Conservation (phyloP, 129 eudicot genomes). For the Heracleum sosnowskyi region DNA sequence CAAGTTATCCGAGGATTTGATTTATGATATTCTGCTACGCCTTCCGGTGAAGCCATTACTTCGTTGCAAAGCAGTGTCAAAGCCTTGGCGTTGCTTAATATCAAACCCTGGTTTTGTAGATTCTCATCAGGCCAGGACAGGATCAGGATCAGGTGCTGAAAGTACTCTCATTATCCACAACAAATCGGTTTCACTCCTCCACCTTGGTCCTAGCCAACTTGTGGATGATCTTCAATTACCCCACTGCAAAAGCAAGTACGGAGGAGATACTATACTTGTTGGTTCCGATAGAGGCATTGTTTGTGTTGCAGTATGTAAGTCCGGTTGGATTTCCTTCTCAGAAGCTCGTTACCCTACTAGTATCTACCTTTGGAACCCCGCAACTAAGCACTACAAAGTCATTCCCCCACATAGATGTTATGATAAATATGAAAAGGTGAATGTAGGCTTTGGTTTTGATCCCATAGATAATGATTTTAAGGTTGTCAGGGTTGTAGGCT, state of each 20-base stretch:
- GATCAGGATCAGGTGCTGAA: not conserved
- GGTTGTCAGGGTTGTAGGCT: not conserved
- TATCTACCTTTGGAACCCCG: not conserved
- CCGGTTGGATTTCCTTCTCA: no score
- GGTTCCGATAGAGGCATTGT: not conserved
- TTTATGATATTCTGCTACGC: not conserved
- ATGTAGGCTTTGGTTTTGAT: not conserved
- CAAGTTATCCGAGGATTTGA: not conserved
- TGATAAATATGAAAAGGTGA: rapidly evolving
- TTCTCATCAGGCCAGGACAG: not conserved
- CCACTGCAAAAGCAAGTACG: not conserved
- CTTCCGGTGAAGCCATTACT: not conserved
- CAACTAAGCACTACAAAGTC: not conserved
- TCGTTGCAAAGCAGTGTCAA: not conserved
- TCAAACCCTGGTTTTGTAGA: not conserved
- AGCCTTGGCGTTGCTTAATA: not conserved
- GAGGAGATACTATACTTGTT: not conserved
- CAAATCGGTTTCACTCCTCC: not conserved
- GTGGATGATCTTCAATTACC: not conserved
- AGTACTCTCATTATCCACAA: not conserved
- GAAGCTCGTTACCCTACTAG: not conserved
- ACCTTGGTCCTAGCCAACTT: not conserved
- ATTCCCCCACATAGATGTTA: not conserved
- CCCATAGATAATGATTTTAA: not conserved
- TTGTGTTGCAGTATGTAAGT: not conserved